Base-by-base conservation (phyloP, 441 rosid species). In the Populus trichocarpa region DNA sequence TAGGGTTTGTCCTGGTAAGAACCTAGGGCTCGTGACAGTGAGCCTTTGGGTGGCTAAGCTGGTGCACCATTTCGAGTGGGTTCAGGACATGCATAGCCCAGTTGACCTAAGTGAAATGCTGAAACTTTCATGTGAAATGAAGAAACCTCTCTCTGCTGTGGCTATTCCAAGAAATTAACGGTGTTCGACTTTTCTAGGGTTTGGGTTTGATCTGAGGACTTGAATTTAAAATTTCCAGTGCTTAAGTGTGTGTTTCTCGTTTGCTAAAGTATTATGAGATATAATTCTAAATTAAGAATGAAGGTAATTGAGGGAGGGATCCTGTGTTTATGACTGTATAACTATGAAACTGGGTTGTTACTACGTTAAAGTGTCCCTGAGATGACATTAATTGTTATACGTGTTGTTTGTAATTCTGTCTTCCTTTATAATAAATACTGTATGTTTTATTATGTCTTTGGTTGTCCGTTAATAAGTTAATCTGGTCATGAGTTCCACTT, bases 41-140 rank as follows among this genome's bases (percentile, higher is more conserved):
- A 81, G 77, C 76, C 88, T 90, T 18, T 90, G 93, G 93, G 91
- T 92, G 77, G 94, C 90, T 10, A 84, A 88, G 85, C 26, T 92
- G 82, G 89, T 90, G 78, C 84, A 83, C 12, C 78, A 66, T 68
- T 90, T 92, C 81, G 80, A 88, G 68, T 92, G 96, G 96, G 79
- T 80, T 63, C 74, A 83, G 74, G 85, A 81, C 70, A 42, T 23
- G 74, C 68, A 28, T 6, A 73, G 84, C 63, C 90, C 81, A 1
- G 90, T 90, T 38, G 84, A 88, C 79, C 90, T 92, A 28, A 79
- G 79, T 22, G 96, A 92, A 70, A 83, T 89, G 35, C 76, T 92
- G 72, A 92, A 88, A 83, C 86, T 92, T 71, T 90, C 96, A 0
- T 89, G 96, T 82, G 93, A 92, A 80, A 92, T 92, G 96, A 90